phyloP scores from a whole-genome alignment of 2,329 filamentous ascomycete species.

The Colletotrichum sp. region DNA sequence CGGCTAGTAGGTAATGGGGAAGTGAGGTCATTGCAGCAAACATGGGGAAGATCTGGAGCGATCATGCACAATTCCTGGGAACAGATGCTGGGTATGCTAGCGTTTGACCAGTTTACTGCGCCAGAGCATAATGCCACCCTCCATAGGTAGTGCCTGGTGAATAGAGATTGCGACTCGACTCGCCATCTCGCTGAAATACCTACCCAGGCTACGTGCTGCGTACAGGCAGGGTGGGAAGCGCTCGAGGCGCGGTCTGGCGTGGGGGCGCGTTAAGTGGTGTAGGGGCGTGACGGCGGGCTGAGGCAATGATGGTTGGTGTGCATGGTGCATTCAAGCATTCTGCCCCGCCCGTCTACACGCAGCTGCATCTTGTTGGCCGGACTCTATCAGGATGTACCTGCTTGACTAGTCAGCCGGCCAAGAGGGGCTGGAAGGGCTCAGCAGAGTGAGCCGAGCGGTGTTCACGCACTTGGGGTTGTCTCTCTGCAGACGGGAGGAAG shows the following conservation, averaged over 20 bases:
- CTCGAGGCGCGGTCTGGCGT: background rate
- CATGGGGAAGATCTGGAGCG: background rate
- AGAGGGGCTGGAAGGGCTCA: background rate
- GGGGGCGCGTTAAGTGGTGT: constrained; percentile 5
- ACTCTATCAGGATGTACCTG: constrained; percentile 2
- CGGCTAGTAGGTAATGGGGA: background rate
- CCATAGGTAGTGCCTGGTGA: background rate
- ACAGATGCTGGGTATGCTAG: background rate
- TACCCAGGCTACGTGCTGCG: background rate
- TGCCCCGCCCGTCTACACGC: constrained; percentile 3
- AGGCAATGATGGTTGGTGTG: background rate
- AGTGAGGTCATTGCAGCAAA: background rate
- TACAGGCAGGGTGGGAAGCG: background rate
- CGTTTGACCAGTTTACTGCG: background rate
- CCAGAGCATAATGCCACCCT: background rate
- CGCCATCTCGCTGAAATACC: background rate
- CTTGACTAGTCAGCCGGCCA: background rate
- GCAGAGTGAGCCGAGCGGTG: background rate
- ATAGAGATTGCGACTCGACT: background rate
- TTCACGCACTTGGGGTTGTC: background rate
- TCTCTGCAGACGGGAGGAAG: background rate
- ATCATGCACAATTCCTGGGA: background rate
- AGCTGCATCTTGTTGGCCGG: background rate
- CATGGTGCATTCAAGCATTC: constrained; percentile 9
- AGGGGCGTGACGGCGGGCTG: background rate